These are phyloP conservation scores for Clitopilus passeckerianus DNA, from an alignment of 768 basidiomycete species.

Conservation along the genomic window DNA sequence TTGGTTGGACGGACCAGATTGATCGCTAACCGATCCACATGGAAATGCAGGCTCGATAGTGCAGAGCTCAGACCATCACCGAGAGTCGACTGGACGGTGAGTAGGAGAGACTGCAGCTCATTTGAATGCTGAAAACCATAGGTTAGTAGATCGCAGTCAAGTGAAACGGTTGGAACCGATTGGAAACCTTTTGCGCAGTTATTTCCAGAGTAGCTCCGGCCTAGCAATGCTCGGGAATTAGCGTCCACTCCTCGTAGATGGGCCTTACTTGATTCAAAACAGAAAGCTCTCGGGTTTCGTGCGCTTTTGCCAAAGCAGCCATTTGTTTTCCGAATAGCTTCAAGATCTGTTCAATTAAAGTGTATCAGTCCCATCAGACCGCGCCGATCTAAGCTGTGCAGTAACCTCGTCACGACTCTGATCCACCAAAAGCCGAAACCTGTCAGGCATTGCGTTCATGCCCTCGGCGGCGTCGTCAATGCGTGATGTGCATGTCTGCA, in stretches of 20 bases:
- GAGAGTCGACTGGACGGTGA: not conserved
- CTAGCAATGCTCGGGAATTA: not conserved
- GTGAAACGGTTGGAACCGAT: not conserved
- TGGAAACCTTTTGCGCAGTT: not conserved
- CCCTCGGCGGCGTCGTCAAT: not conserved
- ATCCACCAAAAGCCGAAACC: not conserved
- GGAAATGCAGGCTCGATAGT: not conserved
- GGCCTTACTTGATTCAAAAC: not conserved
- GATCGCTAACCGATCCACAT: not conserved
- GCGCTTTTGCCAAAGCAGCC: not conserved
- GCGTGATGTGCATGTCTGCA: not conserved
- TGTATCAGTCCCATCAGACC: not conserved
- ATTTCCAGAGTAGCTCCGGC: not conserved
- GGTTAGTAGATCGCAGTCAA: not conserved
- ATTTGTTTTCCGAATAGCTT: not conserved
- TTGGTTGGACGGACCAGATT: not conserved
- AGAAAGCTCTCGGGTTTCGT: not conserved
- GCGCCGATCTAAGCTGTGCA: not conserved
- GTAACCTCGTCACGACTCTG: not conserved
- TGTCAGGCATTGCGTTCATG: not conserved
- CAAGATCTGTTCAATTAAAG: not conserved
- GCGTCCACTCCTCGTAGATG: not conserved
- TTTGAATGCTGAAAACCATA: not conserved
- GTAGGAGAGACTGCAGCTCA: not conserved
- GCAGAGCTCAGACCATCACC: not conserved